Percentiles rank a stretch among this genome's conserved stretches.
Conservation (phyloP, 129 eudicot species). For the Escallonia rubra region DNA sequence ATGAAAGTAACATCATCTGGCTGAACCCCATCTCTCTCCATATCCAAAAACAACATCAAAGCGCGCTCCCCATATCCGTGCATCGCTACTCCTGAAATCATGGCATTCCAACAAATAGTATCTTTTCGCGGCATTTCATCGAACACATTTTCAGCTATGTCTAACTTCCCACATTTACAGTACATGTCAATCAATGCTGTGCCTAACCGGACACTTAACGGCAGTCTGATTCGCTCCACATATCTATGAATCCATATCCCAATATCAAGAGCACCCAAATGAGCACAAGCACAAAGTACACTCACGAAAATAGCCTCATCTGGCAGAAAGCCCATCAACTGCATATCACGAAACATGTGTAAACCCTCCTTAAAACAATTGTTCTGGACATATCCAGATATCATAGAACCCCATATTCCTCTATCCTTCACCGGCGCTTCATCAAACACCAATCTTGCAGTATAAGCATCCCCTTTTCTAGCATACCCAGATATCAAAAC, state of each 20-base stretch:
- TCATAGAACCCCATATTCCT: slow-evolving; percentile 61
- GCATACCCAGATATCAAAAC: slow-evolving; percentile 57
- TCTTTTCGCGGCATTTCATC: slow-evolving; percentile 50
- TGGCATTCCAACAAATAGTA: slow-evolving; percentile 55
- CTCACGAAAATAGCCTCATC: slow-evolving; percentile 52
- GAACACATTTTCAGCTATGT: slow-evolving; percentile 49
- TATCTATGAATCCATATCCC: slow-evolving; percentile 60
- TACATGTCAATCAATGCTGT: slow-evolving; percentile 73
- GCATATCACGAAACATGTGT: slow-evolving; percentile 54
- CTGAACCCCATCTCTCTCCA: slow-evolving; percentile 27
- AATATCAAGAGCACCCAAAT: slow-evolving; percentile 55
- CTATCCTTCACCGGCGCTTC: slow-evolving; percentile 47
- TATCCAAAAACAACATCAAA: slow-evolving; percentile 35
- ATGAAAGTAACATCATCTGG: slow-evolving; percentile 63
- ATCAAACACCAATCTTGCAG: slow-evolving; percentile 47
- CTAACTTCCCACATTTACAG: slow-evolving; percentile 61
- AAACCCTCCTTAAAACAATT: slow-evolving; percentile 64
- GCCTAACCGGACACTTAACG: slow-evolving; percentile 26
- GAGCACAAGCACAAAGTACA: slow-evolving; percentile 56
- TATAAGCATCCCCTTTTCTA: slow-evolving; percentile 34
- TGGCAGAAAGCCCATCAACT: slow-evolving; percentile 25
- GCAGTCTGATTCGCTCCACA: slow-evolving; percentile 17
- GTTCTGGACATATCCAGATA: slow-evolving; percentile 60
- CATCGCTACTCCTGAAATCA: slow-evolving; percentile 62
- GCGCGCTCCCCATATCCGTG: slow-evolving; percentile 45